Conservation (phyloP, 768 basidiomycete genomes). For the Pleurotus sapidus region DNA sequence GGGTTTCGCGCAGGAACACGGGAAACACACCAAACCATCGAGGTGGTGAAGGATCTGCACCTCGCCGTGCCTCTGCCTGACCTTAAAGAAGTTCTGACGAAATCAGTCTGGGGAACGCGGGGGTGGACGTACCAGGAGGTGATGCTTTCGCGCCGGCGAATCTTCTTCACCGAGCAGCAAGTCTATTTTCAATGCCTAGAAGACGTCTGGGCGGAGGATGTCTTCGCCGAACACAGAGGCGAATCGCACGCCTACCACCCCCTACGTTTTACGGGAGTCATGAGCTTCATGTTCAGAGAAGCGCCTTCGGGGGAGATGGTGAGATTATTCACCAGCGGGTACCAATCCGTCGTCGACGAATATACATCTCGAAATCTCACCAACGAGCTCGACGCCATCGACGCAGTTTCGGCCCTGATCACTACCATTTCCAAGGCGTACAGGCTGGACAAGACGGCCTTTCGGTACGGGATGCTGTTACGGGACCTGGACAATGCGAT, state of each 20-base stretch:
- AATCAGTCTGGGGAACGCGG: not conserved
- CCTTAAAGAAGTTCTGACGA: not conserved
- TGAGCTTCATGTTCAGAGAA: not conserved
- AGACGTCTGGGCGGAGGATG: not conserved
- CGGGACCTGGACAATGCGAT: not conserved
- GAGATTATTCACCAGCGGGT: not conserved
- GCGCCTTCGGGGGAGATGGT: not conserved
- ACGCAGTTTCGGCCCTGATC: conserved; percentile 1
- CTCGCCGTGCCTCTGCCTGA: not conserved
- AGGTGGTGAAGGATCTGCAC: not conserved
- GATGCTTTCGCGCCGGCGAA: not conserved
- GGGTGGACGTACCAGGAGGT: conserved; percentile 2
- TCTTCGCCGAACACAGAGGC: not conserved
- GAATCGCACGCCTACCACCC: not conserved
- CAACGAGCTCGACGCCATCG: not conserved
- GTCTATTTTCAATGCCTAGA: not conserved
- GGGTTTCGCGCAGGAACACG: not conserved
- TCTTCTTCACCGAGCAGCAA: not conserved
- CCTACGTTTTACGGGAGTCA: not conserved
- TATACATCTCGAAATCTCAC: not conserved
- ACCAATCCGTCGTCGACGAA: not conserved
- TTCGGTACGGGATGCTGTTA: conserved; percentile 1
- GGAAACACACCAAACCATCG: not conserved
- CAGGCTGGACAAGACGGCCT: not conserved
- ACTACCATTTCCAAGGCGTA: not conserved